Evolutionary conservation across 2,329 filamentous ascomycete species (phyloP).

Genomic region (Zymoseptoria passerinii): DNA sequence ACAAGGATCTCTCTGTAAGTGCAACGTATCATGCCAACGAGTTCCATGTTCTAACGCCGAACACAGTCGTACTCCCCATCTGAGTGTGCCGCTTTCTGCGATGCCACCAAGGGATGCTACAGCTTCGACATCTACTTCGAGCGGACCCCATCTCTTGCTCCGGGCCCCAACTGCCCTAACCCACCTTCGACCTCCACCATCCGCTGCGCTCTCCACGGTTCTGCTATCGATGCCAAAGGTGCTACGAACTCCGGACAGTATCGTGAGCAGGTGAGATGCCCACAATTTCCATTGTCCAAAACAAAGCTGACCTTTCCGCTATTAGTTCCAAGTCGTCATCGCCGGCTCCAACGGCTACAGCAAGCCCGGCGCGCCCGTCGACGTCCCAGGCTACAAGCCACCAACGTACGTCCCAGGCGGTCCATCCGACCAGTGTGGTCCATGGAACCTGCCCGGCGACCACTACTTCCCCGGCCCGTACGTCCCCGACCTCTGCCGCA

Average conservation of each 20-base stretch:
- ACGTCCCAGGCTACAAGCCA: constrained; percentile 11
- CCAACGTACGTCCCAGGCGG: constrained; percentile 5
- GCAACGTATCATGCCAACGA: constrained; percentile 24
- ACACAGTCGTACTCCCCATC: constrained; percentile 25
- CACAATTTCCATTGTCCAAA: no score
- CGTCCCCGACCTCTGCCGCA: constrained; percentile 24
- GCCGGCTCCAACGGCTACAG: constrained; percentile 24
- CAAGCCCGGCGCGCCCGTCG: constrained; percentile 3
- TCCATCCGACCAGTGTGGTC: constrained; percentile 10
- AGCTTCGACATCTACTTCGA: constrained; percentile 31
- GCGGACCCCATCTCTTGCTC: constrained; percentile 28
- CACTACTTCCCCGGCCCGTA: constrained; percentile 28
- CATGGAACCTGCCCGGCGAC: constrained; percentile 17
- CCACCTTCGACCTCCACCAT: constrained; percentile 32
- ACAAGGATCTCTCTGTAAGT: constrained; percentile 15
- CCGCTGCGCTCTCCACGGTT: constrained; percentile 35
- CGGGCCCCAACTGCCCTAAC: constrained; percentile 29
- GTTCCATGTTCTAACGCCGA: constrained; percentile 27
- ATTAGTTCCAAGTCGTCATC: constrained; percentile 26
- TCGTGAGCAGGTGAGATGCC: no score
- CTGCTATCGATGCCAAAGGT: constrained; percentile 23
- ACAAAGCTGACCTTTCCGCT: no score
- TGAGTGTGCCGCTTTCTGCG: constrained; percentile 26
- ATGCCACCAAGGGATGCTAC: constrained; percentile 27
- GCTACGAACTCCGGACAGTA: constrained; percentile 24